A percentile compares a stretch with the other conserved stretches of the same genome.
These are phyloP conservation scores for Botryosphaeria dothidea DNA, from an alignment of 2,329 filamentous ascomycete species.

Conservation along the genomic window DNA sequence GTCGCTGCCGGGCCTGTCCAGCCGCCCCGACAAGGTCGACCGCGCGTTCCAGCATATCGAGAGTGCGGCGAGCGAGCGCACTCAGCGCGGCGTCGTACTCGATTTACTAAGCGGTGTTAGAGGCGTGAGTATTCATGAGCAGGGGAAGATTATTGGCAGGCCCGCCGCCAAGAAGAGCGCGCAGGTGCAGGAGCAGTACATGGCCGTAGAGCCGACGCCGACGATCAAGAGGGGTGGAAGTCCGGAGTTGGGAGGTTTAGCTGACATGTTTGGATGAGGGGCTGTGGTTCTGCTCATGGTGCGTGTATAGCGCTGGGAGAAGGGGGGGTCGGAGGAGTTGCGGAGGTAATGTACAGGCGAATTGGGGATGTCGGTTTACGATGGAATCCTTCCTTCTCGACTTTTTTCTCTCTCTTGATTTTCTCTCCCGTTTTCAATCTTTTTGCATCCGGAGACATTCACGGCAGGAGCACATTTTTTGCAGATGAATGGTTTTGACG, in stretches of 20 bases:
- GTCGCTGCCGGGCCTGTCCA: slow-evolving; percentile 74
- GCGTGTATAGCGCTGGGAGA: background rate
- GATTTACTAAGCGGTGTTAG: slow-evolving; percentile 84
- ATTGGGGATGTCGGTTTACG: background rate
- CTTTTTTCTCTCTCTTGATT: no score
- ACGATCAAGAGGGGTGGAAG: slow-evolving; percentile 41
- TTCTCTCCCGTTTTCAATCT: no score
- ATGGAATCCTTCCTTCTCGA: background rate
- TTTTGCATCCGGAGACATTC: no score
- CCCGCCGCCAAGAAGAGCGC: slow-evolving; percentile 33
- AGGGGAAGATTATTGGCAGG: slow-evolving; percentile 74
- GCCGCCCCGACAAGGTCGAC: slow-evolving; percentile 58
- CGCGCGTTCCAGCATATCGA: slow-evolving; percentile 46
- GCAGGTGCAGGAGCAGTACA: slow-evolving; percentile 42
- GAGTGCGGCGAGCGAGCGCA: slow-evolving; percentile 58
- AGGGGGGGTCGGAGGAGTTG: no score
- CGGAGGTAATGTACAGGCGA: background rate
- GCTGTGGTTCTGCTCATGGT: no score
- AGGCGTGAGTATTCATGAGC: slow-evolving; percentile 89
- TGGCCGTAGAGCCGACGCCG: slow-evolving; percentile 42
- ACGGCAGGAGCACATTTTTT: no score
- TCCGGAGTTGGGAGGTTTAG: slow-evolving; percentile 45
- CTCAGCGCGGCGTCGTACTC: slow-evolving; percentile 78
- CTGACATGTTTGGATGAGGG: slow-evolving; percentile 44
- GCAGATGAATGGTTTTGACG: no score